Evolutionary conservation across 257 asterid species (phyloP), one percentile per base, ranked within the genome.

Genomic region (Galeopsis tetrahit): DNA sequence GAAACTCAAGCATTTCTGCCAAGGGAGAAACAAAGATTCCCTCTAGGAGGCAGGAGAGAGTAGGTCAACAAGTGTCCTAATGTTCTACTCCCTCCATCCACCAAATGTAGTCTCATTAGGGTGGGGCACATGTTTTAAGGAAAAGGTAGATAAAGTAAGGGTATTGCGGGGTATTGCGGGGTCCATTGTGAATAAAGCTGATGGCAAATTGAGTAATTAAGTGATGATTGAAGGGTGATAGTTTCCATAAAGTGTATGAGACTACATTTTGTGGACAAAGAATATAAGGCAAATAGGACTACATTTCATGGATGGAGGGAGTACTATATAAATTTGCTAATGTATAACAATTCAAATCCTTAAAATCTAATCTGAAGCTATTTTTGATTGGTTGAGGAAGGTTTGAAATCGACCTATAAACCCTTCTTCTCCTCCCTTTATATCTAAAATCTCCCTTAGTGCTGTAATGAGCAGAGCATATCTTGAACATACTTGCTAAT

Each of bases 351-450:
- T 33, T 36, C 11, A 60, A 60, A n/a, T 13, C 32, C 31, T 61
- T 36, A 6, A 61, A 36, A 38, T 35, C 48, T 9, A 36, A 61
- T 61, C 35, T 59, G 11, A 36, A 61, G 46, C 33, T 61, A 61
- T 14, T 10, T 59, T 33, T 59, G 14, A 59, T n/a, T 58, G 63
- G 15, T 58, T 58, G 63, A 10, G 8, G 40, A 10, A 10, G 15
- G 10, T 58, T 32, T 58, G 63, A 56, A 56, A 58, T 58, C 63
- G 8, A 55, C 33, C 1, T 33, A 32, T 9, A 32, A 58, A 58
- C 36, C 42, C 64, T 58, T 58, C 64, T 58, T 32, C 38, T 56
- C 38, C 38, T 21, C 62, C 36, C 36, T 55, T 55, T 13, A 55
- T 21, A 56, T 56, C 43, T 33, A 21, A 59, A 33, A 1, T 1